Evolutionary conservation across 2,329 filamentous ascomycete species (phyloP).

Genomic region (Colletotrichum aenigma): DNA sequence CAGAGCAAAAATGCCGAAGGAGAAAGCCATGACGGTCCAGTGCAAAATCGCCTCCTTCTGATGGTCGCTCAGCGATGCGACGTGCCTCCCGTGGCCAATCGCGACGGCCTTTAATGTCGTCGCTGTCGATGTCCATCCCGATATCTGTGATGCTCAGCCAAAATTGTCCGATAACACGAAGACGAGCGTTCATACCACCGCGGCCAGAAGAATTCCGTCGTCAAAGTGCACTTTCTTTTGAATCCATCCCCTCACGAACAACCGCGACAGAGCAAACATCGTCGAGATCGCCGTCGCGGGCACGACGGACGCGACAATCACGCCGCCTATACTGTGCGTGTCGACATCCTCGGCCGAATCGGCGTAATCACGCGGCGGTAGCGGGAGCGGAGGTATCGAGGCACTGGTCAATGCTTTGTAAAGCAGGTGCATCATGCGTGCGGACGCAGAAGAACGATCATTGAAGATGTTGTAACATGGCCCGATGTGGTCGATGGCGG

Average conservation of each 20-base stretch:
- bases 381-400: background rate
- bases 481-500: background rate
- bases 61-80: slow-evolving; percentile 27
- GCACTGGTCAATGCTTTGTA: background rate
- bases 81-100: slow-evolving; percentile 43
- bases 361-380: background rate
- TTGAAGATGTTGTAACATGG: background rate
- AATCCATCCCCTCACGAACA: slow-evolving; percentile 9
- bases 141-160: background rate
- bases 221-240: slow-evolving; percentile 6
- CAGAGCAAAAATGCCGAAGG: slow-evolving; percentile 41
- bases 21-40: slow-evolving; percentile 40
- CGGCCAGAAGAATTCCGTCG: background rate
- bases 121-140: slow-evolving; percentile 7
- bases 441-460: background rate
- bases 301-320: background rate
- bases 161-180: too few species aligned
- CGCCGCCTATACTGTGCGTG: background rate
- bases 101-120: slow-evolving; percentile 29
- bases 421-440: slow-evolving; percentile 8
- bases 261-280: background rate
- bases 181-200: background rate
- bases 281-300: slow-evolving; percentile 4
- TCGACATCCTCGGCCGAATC: background rate
- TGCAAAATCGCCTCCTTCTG: slow-evolving; percentile 33